Evolutionary conservation across 169 alveolate genomes (phyloP).

Genomic region (Cryptosporidium canis): DNA sequence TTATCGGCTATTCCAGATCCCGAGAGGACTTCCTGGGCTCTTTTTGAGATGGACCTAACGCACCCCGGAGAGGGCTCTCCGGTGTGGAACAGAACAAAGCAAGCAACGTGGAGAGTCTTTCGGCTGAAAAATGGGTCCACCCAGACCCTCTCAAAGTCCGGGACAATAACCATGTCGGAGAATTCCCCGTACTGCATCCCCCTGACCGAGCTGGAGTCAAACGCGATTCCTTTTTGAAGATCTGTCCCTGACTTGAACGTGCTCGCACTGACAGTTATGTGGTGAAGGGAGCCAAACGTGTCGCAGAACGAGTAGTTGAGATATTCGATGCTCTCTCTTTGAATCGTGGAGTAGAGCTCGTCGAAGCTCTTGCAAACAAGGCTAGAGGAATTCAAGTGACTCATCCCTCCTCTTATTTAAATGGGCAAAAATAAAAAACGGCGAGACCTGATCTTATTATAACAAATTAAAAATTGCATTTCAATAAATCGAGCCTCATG

Average conservation of each 20-base stretch:
- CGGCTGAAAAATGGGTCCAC: slow-evolving; percentile 47
- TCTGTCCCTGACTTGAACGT: slow-evolving; percentile 29
- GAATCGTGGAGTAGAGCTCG: slow-evolving; percentile 17
- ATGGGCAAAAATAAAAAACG: background rate
- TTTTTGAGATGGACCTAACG: slow-evolving; percentile 53
- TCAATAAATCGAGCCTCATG: background rate
- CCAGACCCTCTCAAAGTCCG: slow-evolving; percentile 53
- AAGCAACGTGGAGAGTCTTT: slow-evolving; percentile 42
- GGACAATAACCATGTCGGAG: slow-evolving; percentile 60
- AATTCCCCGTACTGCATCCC: slow-evolving; percentile 60
- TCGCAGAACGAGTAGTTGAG: slow-evolving; percentile 52
- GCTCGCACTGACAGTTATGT: slow-evolving; percentile 39
- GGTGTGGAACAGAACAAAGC: slow-evolving; percentile 11
- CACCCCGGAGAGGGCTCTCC: slow-evolving; percentile 49
- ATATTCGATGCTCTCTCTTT: slow-evolving; percentile 39
- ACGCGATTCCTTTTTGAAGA: slow-evolving; percentile 45
- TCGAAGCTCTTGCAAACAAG: slow-evolving; percentile 13
- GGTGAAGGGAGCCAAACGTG: slow-evolving; percentile 66
- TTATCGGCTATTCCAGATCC: slow-evolving; percentile 43
- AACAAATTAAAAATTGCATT: too few relatives aligned
- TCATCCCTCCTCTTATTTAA: background rate
- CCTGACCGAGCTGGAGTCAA: slow-evolving; percentile 71
- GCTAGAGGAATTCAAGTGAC: background rate
- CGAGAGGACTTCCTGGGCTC: slow-evolving; percentile 30
- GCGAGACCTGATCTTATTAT: too few relatives aligned